Conservation (phyloP, 176 grass and related monocot genomes). For the Musa acuminata region DNA sequence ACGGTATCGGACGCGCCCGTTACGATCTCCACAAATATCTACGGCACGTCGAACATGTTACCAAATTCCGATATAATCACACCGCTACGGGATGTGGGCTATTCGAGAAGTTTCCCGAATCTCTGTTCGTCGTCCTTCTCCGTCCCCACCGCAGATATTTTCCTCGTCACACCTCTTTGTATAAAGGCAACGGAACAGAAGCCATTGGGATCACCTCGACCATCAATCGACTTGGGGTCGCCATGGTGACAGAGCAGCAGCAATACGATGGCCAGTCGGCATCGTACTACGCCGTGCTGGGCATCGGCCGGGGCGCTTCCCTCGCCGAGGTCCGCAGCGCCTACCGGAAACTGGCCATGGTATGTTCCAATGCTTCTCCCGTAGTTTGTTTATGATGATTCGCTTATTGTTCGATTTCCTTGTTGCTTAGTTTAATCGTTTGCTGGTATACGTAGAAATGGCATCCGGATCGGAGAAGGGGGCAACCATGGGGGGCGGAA, state of each 20-base stretch:
- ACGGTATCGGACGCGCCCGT: background rate
- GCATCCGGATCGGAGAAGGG: slow-evolving; percentile 67
- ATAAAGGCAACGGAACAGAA: background rate
- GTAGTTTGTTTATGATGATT: background rate
- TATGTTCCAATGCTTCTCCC: slow-evolving; percentile 9
- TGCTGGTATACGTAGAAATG: slow-evolving; percentile 35
- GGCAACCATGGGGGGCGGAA: slow-evolving; percentile 40
- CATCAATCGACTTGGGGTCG: no score
- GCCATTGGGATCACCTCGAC: no score
- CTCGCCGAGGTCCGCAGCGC: slow-evolving; percentile 62
- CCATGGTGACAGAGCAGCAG: slow-evolving; percentile 2
- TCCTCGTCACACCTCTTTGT: background rate
- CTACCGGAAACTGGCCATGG: slow-evolving; percentile 73
- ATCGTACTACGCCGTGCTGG: slow-evolving; percentile 75
- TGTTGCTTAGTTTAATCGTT: background rate
- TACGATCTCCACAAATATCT: background rate
- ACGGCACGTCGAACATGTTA: no score
- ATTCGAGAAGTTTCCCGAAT: background rate
- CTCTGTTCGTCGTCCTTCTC: no score
- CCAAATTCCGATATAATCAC: no score
- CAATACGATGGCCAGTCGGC: slow-evolving; percentile 8
- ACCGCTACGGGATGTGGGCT: background rate
- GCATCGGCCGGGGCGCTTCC: slow-evolving; percentile 42
- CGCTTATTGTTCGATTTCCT: no score
- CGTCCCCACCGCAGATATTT: background rate